These are phyloP conservation scores for Russula griseocarnosa DNA, from an alignment of 768 basidiomycete species.

Conservation along the genomic window DNA sequence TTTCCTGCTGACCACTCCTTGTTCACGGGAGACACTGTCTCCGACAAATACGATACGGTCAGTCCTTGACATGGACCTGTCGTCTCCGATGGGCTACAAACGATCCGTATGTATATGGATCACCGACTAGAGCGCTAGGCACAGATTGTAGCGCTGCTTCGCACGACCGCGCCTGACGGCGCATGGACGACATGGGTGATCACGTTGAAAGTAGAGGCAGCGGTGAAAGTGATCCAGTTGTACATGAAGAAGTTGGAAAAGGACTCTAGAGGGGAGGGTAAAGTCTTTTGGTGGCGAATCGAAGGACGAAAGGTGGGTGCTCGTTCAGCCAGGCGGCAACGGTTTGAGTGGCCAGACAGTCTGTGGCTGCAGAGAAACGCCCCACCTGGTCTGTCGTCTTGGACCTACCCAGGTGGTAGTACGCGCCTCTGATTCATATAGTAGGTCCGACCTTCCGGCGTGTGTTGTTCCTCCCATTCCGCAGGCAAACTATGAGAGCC, in stretches of 20 bases:
- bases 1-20: conserved; percentile 69
- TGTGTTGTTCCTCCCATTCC: no score
- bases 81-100: conserved; percentile 53
- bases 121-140: conserved; percentile 79
- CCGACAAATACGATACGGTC: conserved; percentile 43
- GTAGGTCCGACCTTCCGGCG: no score
- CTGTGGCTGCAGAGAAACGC: conserved; percentile 7
- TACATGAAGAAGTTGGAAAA: conserved; percentile 69
- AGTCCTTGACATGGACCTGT: conserved; percentile 91
- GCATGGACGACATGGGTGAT: no score
- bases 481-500: conserved; percentile 87
- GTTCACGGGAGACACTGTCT: conserved; percentile 85
- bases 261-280: conserved; percentile 64
- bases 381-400: conserved; percentile 69
- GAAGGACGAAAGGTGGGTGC: conserved; percentile 48
- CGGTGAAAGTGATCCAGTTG: conserved; percentile 62
- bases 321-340: conserved; percentile 15
- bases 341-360: no score
- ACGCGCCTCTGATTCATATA: conserved; percentile 99
- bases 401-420: conserved; percentile 77
- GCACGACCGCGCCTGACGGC: conserved; percentile 32
- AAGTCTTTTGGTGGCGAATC: conserved; percentile 47
- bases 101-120: conserved; percentile 67
- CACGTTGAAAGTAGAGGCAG: conserved; percentile 57
- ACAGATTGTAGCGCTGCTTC: conserved; percentile 60